These are phyloP conservation scores for Dimocarpus longan DNA, from an alignment of 345 rosid species.

Conservation along the genomic window DNA sequence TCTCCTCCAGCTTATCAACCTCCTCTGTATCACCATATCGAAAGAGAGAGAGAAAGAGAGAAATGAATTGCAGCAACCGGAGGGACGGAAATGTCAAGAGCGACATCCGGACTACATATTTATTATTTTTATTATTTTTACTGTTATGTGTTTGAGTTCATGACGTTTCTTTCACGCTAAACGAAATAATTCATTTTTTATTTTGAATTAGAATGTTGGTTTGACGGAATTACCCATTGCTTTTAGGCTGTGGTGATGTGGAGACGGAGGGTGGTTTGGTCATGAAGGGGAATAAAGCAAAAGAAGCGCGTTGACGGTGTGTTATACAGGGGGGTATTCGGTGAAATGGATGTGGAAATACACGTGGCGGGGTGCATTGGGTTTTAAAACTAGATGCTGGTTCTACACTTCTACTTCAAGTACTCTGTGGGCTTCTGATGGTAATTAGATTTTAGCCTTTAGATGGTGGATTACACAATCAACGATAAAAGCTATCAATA, in stretches of 20 bases:
- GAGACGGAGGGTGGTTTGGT: slow-evolving; percentile 14
- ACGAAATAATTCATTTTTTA: background rate
- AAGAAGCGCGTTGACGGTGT: background rate
- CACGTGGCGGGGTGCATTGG: background rate
- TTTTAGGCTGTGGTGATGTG: background rate
- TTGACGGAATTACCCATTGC: slow-evolving; percentile 5
- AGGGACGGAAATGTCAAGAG: slow-evolving; percentile 26
- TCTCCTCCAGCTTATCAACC: slow-evolving; percentile 78
- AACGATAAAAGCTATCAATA: too few relatives aligned
- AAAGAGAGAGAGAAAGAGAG: background rate
- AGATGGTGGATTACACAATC: too few relatives aligned
- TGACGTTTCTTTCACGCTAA: slow-evolving; percentile 35
- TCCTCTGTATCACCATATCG: slow-evolving; percentile 51
- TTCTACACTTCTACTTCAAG: too few relatives aligned
- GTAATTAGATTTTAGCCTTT: too few relatives aligned
- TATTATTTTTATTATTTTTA: background rate
- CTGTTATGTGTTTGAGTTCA: background rate
- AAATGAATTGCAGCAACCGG: background rate
- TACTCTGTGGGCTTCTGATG: too few relatives aligned
- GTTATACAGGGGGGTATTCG: background rate
- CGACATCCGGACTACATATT: slow-evolving; percentile 4
- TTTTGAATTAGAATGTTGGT: background rate
- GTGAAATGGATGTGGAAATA: background rate
- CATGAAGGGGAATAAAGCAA: background rate
- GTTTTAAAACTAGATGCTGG: too few relatives aligned